Base-by-base conservation (phyloP, 495 filamentous ascomycete genomes). In the Rhizodiscina lignyota region DNA sequence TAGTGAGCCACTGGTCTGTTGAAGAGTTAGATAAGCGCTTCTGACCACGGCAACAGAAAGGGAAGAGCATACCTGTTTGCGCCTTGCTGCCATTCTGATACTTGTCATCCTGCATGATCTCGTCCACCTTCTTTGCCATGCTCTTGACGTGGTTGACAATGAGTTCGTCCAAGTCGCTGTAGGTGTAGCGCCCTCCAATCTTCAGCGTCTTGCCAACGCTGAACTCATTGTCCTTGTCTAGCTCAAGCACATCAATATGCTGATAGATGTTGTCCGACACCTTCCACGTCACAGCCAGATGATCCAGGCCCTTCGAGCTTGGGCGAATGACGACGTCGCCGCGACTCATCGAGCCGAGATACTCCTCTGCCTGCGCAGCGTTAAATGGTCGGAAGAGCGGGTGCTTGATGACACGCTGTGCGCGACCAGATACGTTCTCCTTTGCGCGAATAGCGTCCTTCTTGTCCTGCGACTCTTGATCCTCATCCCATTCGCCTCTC, bases 221-320 rank as follows among this genome's bases (percentile, higher is more conserved):
- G 53, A 94, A 92, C 55, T 94, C 86, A 34, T 80, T 94, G 43
- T 87, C 83, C 58, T 97, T 97, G 58, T 91, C 82, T 37, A 97
- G 56, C 55, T 97, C 89, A 15, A 97, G 69, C 22, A 97, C 91
- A 53, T 97, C 91, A 37, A 97, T 82, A 49, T 97, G 89, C 59
- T 97, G 87, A 48, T 83, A 96, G 23, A 94, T 72, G 38, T 79
- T 78, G 44, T 96, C 83, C 0, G 81, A 71, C n/a, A 97, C 83
- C 58, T 96, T 97, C 89, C 89, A 97, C 1, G 89, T 97, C 27
- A 97, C 70, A 2, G 87, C 84, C 32, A 97, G 69, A 57, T 97
- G 89, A 54, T 97, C 91, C 23, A 77, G 75, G 10, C 89, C 89
- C 43, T 85, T 89, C 17, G 84, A 93, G 1, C 83, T 92, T 10